Evolutionary conservation across 2,329 filamentous ascomycete genomes (phyloP), one percentile per base, ranked within the genome.

Genomic region (Exophiala sideris): DNA sequence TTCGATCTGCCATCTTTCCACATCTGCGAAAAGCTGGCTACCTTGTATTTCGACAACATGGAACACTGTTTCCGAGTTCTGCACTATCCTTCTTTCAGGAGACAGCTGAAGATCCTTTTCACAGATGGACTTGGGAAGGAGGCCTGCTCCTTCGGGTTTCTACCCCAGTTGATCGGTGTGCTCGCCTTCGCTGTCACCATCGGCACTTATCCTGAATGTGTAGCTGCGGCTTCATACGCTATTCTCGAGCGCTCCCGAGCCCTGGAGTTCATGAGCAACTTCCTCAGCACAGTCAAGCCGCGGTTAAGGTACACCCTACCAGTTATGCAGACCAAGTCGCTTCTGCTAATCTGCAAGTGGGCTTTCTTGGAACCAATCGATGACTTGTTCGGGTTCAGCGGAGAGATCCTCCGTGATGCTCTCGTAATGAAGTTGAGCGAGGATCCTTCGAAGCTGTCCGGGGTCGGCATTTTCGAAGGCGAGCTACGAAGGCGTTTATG

Each of bases 401-500:
- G 62, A 10, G 49, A 59, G 8, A 48, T 64, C 11, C 36, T 64
- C 2, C 52, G 62, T 2, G 58, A 60, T 42, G 60, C 54, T 14
- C 39, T 62, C 29, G 40, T 62, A 18, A 56, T 56, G 51, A 51
- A 54, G 33, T 47, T 64, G 57, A 52, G 62, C 40, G 42, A 57
- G 34, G 58, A 62, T 29, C 58, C 60, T 3, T 14, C 48, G 3
- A 50, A 41, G 6, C 21, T 51, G 10, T 12, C 45, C n/a, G 48
- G 44, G 8, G 45, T 48, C 11, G 51, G 44, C 14, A 41, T 58
- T 0, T 66, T 64, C 18, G 56, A 67, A 50, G 57, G 62, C 9
- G 67, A 70, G 42, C 51, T 69, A 42, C 59, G 66, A 32, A 58
- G 64, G 2, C 62, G 68, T 7, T 52, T 65, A 1, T 70, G 68